Evolutionary conservation across 257 asterid genomes (phyloP), one percentile per base, ranked within the genome.

Genomic region (Ajuga chamaepitys): DNA sequence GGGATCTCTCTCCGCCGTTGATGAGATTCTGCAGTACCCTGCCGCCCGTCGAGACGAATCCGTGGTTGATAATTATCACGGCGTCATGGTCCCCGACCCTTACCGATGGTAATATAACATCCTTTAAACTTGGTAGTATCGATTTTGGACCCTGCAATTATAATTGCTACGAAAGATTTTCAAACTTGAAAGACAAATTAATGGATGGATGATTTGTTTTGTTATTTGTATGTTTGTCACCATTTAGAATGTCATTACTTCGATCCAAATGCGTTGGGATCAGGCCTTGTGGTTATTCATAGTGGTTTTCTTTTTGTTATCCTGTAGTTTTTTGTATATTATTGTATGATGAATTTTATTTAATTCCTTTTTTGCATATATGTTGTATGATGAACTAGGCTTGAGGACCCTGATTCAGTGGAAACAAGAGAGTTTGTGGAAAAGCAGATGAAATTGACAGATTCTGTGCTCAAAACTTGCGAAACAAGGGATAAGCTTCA

Each of bases 371-470:
- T n/a, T n/a, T n/a, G n/a, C n/a, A n/a, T n/a, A n/a, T n/a, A n/a
- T n/a, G n/a, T n/a, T n/a, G n/a, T n/a, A n/a, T n/a, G n/a, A n/a
- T 71, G 20, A 45, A 4, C 16, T 78, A 94, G 99, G 99, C 95
- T 94, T 22, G 99, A 94, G 85, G 97, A 94, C 62, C 96, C 97
- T 12, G 99, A 94, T 77, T 90, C 97, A 0, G 80, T 66, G 21
- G 99, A 94, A 82, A 94, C 99, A 0, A 90, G 68, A 60, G 95
- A 82, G n/a, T 93, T 83, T 38, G 97, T 89, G 34, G 87, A 83
- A 57, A 81, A 85, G 73, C 96, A 94, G 71, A 81, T 78, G 78
- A 65, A 77, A 46, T 61, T 94, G 75, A 88, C 95, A 0, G 93
- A 90, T 13, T 83, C 93, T 1, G 83, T 94, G 66, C 95, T 94